phyloP scores from a whole-genome alignment of 768 basidiomycete species.

The Mycena venus region DNA sequence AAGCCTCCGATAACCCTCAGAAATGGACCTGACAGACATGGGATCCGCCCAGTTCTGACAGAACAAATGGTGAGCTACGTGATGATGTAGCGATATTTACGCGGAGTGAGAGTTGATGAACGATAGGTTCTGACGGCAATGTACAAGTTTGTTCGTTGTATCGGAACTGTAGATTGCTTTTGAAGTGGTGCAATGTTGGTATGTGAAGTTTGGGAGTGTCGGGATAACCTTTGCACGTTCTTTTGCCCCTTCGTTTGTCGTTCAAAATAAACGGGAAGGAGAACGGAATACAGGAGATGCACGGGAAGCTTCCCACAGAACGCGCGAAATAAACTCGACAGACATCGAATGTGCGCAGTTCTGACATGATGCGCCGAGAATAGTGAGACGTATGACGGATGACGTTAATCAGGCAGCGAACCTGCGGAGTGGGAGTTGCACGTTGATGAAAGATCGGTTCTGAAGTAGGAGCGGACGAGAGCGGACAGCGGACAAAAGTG shows the following conservation, averaged over 20 bases:
- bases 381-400: background rate
- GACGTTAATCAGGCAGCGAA: background rate
- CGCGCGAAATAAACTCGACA: background rate
- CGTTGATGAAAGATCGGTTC: no score
- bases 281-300: background rate
- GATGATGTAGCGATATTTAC: no score
- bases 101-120: no score
- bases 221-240: background rate
- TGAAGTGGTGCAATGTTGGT: background rate
- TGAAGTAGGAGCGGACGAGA: no score
- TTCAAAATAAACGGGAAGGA: background rate
- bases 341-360: background rate
- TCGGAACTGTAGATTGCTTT: background rate
- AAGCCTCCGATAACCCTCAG: conserved; percentile 1
- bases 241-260: background rate
- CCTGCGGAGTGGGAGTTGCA: no score
- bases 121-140: background rate
- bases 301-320: background rate
- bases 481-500: no score
- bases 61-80: background rate
- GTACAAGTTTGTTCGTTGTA: background rate
- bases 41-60: background rate
- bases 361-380: background rate
- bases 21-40: background rate
- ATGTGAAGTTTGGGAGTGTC: background rate